Conservation (phyloP, 2,329 filamentous ascomycete species). For the Fusarium xyrophilum region DNA sequence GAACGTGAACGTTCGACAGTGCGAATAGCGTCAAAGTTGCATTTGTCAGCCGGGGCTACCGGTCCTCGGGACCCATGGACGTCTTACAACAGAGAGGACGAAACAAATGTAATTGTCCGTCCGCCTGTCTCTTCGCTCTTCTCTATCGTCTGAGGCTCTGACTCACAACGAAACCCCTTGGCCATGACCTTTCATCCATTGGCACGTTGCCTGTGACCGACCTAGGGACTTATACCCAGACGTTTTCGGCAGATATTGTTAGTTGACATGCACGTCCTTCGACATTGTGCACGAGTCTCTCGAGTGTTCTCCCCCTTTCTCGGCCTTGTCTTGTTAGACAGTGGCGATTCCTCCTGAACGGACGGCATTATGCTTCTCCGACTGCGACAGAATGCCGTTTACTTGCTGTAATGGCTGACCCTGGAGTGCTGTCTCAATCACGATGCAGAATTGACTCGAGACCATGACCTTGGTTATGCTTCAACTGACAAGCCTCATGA, state of each 20-base stretch:
- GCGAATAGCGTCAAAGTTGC: slow-evolving; percentile 26
- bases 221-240: slow-evolving; percentile 14
- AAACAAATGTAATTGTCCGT: slow-evolving; percentile 17
- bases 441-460: neutral
- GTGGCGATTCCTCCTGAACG: neutral
- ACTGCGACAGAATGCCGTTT: neutral
- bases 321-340: neutral
- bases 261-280: slow-evolving; percentile 40
- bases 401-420: neutral
- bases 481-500: neutral
- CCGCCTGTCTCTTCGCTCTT: neutral
- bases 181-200: neutral
- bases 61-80: slow-evolving; percentile 13
- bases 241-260: slow-evolving; percentile 25
- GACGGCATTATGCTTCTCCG: neutral
- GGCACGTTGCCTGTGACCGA: neutral
- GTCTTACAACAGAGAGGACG: slow-evolving; percentile 22
- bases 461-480: neutral
- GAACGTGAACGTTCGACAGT: slow-evolving; percentile 16
- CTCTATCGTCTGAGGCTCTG: slow-evolving; percentile 13
- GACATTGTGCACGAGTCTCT: slow-evolving; percentile 20
- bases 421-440: neutral
- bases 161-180: slow-evolving; percentile 6
- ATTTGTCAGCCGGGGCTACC: slow-evolving; percentile 40
- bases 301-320: slow-evolving; percentile 3